These are phyloP conservation scores for Colletotrichum godetiae DNA, from an alignment of 2,329 filamentous ascomycete species.

Conservation along the genomic window DNA sequence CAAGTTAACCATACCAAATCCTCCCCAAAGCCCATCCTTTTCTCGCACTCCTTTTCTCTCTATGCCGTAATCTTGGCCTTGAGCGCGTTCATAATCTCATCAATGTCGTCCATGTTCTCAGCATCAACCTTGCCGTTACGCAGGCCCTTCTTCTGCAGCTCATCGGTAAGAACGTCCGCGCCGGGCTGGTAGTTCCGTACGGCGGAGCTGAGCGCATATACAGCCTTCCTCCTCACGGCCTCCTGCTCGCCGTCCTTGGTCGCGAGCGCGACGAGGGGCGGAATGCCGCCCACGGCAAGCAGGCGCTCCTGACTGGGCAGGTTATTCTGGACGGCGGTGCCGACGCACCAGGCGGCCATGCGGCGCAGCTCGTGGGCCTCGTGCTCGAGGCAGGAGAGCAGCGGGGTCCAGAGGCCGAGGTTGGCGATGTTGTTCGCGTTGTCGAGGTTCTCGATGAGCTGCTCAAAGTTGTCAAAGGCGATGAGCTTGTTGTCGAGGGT, in stretches of 20 bases:
- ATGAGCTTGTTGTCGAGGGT: conserved; percentile 80
- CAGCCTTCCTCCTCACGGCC: conserved; percentile 83
- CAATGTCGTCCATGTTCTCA: conserved; percentile 86
- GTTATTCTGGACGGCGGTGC: conserved; percentile 98
- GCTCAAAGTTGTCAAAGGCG: conserved; percentile 95
- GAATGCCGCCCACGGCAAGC: conserved; percentile 73
- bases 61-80: conserved; percentile 51
- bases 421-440: conserved; percentile 94
- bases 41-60: conserved; percentile 12
- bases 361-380: conserved; percentile 78
- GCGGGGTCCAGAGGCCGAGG: conserved; percentile 83
- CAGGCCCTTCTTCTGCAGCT: conserved; percentile 68
- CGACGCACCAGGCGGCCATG: conserved; percentile 94
- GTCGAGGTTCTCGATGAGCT: conserved; percentile 91
- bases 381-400: conserved; percentile 76
- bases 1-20: conserved; percentile 35
- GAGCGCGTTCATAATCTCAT: conserved; percentile 77
- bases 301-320: conserved; percentile 81
- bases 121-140: conserved; percentile 77
- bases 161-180: conserved; percentile 74
- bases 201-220: conserved; percentile 88
- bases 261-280: conserved; percentile 74
- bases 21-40: not conserved
- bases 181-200: conserved; percentile 91
- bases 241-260: conserved; percentile 68